These are phyloP conservation scores for Xerocomus potaroensis DNA, from an alignment of 768 basidiomycete species.

Conservation along the genomic window DNA sequence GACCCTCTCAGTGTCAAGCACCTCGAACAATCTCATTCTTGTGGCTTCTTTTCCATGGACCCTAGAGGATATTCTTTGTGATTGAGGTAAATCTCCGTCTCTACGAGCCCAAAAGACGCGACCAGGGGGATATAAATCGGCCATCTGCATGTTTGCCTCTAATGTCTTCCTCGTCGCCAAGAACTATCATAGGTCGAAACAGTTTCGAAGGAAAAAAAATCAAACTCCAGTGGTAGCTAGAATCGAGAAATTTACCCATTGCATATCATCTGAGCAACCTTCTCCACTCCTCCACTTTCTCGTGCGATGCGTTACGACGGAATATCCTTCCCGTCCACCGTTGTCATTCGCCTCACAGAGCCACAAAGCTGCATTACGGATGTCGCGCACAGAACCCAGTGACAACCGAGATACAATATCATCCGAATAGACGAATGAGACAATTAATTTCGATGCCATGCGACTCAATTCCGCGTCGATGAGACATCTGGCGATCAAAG, in stretches of 20 bases:
- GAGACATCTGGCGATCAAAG: conserved; percentile 44
- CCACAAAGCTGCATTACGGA: conserved; percentile 72
- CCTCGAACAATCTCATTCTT: conserved; percentile 71
- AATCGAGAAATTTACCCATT: conserved; percentile 42
- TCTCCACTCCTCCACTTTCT: conserved; percentile 60
- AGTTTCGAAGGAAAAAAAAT: conserved; percentile 25
- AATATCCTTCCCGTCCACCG: conserved; percentile 36
- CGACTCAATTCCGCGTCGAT: conserved; percentile 56
- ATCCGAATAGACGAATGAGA: conserved; percentile 78
- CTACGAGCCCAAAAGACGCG: conserved; percentile 77
- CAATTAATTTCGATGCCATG: conserved; percentile 59
- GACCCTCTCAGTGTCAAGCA: conserved; percentile 68
- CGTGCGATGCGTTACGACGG: conserved; percentile 43
- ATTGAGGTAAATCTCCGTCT: conserved; percentile 62
- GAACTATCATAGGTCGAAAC: too few species aligned
- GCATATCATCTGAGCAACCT: conserved; percentile 44
- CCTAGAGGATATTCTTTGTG: conserved; percentile 27
- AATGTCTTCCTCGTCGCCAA: conserved; percentile 77
- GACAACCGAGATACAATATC: conserved; percentile 78
- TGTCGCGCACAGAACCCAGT: conserved; percentile 70
- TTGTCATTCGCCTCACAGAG: conserved; percentile 65
- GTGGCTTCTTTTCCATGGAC: conserved; percentile 31
- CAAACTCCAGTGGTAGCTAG: background rate
- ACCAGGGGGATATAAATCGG: conserved; percentile 72
- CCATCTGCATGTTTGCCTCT: conserved; percentile 77